Evolutionary conservation across 2,329 filamentous ascomycete genomes (phyloP).

Genomic region (Sporothrix dimorphospora): DNA sequence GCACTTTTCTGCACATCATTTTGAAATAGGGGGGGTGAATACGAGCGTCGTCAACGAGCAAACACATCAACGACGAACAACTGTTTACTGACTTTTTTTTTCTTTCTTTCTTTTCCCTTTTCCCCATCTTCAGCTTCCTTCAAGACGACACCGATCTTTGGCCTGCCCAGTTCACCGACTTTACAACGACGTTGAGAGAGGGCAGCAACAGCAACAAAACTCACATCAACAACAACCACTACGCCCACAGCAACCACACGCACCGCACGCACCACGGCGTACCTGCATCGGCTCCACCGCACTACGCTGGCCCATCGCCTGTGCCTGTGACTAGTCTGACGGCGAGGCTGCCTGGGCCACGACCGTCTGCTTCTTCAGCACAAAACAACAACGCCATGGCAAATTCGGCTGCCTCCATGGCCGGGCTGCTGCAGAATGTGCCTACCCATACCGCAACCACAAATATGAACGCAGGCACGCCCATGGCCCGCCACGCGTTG

Average conservation of each 20-base stretch:
- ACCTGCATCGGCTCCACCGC: conserved; percentile 32
- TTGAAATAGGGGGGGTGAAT: neutral
- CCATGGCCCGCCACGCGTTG: neutral
- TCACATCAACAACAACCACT: neutral
- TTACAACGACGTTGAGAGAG: no score
- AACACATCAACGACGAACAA: neutral
- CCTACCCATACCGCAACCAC: neutral
- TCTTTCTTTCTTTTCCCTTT: neutral
- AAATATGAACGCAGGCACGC: neutral
- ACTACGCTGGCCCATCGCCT: conserved; percentile 27
- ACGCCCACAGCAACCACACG: neutral
- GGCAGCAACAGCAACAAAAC: neutral
- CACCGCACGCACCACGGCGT: neutral
- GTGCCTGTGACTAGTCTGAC: conserved; percentile 15
- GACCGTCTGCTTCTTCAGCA: no score
- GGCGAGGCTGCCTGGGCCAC: conserved; percentile 29
- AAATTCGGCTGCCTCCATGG: neutral
- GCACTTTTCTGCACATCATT: conserved; percentile 16
- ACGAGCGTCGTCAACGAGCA: neutral
- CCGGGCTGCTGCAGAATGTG: neutral
- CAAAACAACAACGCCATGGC: neutral
- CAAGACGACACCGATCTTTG: conserved; percentile 17
- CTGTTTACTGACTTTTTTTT: conserved; percentile 15
- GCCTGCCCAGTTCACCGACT: conserved; percentile 9
- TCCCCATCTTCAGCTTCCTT: neutral